Conservation (phyloP, 2,329 filamentous ascomycete species). For the Daldinia eschscholtzii region DNA sequence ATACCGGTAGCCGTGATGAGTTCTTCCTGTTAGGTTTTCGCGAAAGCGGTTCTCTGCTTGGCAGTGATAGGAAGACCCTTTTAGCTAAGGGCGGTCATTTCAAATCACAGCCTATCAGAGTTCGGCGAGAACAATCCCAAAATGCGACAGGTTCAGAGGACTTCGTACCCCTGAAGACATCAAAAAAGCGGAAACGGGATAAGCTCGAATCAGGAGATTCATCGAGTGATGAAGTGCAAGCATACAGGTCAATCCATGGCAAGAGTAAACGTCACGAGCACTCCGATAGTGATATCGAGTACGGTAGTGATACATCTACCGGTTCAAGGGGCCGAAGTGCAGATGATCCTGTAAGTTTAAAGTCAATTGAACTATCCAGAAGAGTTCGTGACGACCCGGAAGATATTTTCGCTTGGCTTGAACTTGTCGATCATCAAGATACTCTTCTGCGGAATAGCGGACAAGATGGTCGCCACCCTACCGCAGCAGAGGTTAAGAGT, state of each 20-base stretch:
- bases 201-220: slow-evolving; percentile 53
- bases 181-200: slow-evolving; percentile 59
- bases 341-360: slow-evolving; percentile 64
- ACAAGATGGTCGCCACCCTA: slow-evolving; percentile 60
- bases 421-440: slow-evolving; percentile 84
- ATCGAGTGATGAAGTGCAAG: slow-evolving; percentile 62
- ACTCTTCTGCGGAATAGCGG: slow-evolving; percentile 68
- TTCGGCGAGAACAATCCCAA: slow-evolving; percentile 52
- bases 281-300: slow-evolving; percentile 64
- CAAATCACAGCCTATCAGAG: slow-evolving; percentile 57
- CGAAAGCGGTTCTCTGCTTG: slow-evolving; percentile 58
- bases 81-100: slow-evolving; percentile 58
- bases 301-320: slow-evolving; percentile 60
- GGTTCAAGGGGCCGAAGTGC: slow-evolving; percentile 51
- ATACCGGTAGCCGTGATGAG: slow-evolving; percentile 68
- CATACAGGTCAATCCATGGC: slow-evolving; percentile 75
- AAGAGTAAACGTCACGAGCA: slow-evolving; percentile 66
- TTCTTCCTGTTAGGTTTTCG: slow-evolving; percentile 64
- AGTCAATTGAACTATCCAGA: slow-evolving; percentile 72
- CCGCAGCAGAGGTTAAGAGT: slow-evolving; percentile 73
- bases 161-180: slow-evolving; percentile 61
- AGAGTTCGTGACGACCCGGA: slow-evolving; percentile 74
- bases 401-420: slow-evolving; percentile 80
- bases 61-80: slow-evolving; percentile 62
- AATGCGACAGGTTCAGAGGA: slow-evolving; percentile 55